These are phyloP conservation scores for Neurospora sp. DNA, from an alignment of 495 filamentous ascomycete species.

Conservation along the genomic window DNA sequence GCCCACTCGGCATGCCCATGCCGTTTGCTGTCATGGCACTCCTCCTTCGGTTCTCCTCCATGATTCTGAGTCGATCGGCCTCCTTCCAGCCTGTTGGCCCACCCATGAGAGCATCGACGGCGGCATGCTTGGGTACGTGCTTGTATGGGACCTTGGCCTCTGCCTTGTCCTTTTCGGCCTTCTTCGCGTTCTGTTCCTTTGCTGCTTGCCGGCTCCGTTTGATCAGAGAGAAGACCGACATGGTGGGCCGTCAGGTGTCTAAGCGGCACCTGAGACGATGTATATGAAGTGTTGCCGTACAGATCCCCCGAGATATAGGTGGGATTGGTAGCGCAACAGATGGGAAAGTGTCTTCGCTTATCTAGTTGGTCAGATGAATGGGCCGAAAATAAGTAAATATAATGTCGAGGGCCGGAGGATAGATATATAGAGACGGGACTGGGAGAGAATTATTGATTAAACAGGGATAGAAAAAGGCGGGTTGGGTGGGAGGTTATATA, in stretches of 20 bases:
- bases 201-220: constrained; percentile 36
- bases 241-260: constrained; percentile 8
- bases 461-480: neutral
- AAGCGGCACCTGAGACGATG: neutral
- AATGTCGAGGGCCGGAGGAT: neutral
- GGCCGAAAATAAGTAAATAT: neutral
- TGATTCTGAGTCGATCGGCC: constrained; percentile 28
- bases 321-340: neutral
- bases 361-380: neutral
- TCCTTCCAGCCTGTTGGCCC: constrained; percentile 40
- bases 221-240: constrained; percentile 45
- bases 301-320: neutral
- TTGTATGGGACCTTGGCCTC: constrained; percentile 37
- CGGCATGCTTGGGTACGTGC: constrained; percentile 48
- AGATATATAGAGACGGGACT: neutral
- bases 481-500: neutral
- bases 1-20: constrained; percentile 17
- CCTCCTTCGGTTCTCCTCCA: constrained; percentile 32
- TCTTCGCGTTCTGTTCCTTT: constrained; percentile 38
- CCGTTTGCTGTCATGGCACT: constrained; percentile 29
- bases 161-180: constrained; percentile 30
- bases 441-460: neutral
- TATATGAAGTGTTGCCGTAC: neutral
- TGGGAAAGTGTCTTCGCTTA: neutral
- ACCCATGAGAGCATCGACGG: constrained; percentile 43